Evolutionary conservation across 1,284 basidiomycete species (phyloP).

Genomic region (Cutaneotrichosporon mucoides): DNA sequence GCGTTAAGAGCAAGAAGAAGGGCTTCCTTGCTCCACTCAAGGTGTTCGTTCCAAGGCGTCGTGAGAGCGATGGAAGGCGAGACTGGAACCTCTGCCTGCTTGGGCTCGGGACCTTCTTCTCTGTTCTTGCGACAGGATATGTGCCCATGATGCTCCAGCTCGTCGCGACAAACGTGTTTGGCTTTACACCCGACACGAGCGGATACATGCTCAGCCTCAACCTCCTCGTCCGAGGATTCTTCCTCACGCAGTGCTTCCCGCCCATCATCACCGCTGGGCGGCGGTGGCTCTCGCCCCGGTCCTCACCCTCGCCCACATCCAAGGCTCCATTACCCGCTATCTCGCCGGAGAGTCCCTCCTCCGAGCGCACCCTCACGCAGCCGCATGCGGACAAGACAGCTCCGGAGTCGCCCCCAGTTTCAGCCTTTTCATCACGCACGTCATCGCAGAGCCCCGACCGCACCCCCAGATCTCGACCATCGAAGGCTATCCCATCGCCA

Average conservation of each 20-base stretch:
- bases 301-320: too few relatives aligned
- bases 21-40: constrained; percentile 39
- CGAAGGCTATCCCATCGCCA: not conserved
- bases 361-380: too few relatives aligned
- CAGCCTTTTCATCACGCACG: too few relatives aligned
- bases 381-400: too few relatives aligned
- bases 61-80: constrained; percentile 4
- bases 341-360: too few relatives aligned
- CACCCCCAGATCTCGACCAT: too few relatives aligned
- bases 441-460: too few relatives aligned
- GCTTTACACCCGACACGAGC: constrained; percentile 33
- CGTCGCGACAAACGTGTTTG: constrained; percentile 38
- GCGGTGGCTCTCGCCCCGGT: constrained; percentile 5
- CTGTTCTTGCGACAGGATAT: constrained; percentile 44
- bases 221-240: constrained; percentile 38
- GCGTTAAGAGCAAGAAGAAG: constrained; percentile 7
- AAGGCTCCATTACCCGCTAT: too few relatives aligned
- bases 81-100: constrained; percentile 42
- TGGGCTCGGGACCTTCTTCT: constrained; percentile 39
- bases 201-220: constrained; percentile 37
- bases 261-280: constrained; percentile 39
- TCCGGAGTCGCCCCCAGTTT: too few relatives aligned
- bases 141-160: constrained; percentile 44
- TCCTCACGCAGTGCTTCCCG: constrained; percentile 44
- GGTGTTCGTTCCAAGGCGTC: constrained; percentile 36